Percentiles rank a stretch among this genome's conserved stretches.
phyloP scores from a whole-genome alignment of 225 moss, liverwort and hornwort genomes.

The Polytrichum formosum region DNA sequence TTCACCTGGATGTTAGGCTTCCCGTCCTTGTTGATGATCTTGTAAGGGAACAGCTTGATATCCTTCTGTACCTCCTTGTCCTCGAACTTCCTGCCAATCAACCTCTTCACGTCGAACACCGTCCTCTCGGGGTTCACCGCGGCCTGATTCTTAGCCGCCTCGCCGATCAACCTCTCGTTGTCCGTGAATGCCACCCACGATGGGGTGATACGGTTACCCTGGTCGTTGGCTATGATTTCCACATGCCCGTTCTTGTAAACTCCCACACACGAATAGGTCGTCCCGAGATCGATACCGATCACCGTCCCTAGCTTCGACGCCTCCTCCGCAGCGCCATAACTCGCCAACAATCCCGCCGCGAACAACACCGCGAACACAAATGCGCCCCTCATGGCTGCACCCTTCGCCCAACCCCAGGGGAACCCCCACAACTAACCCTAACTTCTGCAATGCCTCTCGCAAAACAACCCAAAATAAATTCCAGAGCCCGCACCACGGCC shows the following conservation, averaged over 20 bases:
- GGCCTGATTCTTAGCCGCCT: constrained; percentile 68
- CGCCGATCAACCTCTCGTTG: constrained; percentile 46
- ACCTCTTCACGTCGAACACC: constrained; percentile 55
- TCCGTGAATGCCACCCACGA: constrained; percentile 67
- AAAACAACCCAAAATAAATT: too few species aligned
- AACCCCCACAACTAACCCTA: neutral
- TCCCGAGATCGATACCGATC: constrained; percentile 59
- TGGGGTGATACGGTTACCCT: constrained; percentile 60
- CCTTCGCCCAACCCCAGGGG: neutral
- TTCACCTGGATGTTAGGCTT: constrained; percentile 57
- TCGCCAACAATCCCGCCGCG: constrained; percentile 7
- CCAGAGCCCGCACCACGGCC: too few species aligned
- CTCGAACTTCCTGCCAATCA: constrained; percentile 54
- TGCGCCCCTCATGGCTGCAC: constrained; percentile 9
- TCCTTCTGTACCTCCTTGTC: constrained; percentile 68
- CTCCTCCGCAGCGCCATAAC: constrained; percentile 40
- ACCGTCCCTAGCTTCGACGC: constrained; percentile 52
- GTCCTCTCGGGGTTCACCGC: constrained; percentile 59
- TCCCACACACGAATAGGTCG: constrained; percentile 60
- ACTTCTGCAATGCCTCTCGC: too few species aligned
- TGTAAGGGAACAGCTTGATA: constrained; percentile 51
- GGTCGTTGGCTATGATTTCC: constrained; percentile 61
- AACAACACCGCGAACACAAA: constrained; percentile 27
- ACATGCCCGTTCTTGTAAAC: constrained; percentile 66
- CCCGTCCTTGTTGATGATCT: constrained; percentile 54